Evolutionary conservation across 257 asterid species (phyloP), one percentile per base, ranked within the genome.

Genomic region (Ocimum tenuiflorum): DNA sequence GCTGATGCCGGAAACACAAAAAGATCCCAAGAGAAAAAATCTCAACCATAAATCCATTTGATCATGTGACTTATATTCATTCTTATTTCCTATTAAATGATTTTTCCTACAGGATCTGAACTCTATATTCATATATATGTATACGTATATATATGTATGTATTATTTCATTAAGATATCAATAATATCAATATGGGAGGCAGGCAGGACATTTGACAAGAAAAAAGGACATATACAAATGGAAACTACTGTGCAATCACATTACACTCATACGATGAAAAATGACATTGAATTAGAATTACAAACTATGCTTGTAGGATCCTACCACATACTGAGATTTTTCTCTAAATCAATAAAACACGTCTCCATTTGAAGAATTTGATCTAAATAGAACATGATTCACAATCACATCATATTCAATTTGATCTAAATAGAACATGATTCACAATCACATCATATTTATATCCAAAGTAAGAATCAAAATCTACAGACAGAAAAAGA

Each of bases 381-480:
- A 29, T 55, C 24, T 11, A 24, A 68, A 61, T 4, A 23, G 10
- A 52, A 20, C 66, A 41, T 43, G 53, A 50, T 7, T 53, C 59
- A 50, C 59, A 67, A 53, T 57, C 47, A 36, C 48, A 52, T 62
- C n/a, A n/a, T n/a, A n/a, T n/a, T n/a, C n/a, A 55, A 14, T 29
- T 1, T 14, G 8, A 29, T 55, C 24, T 11, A 24, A 68, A 61
- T 4, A 23, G 10, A 52, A 20, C 66, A 41, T 43, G 53, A 50
- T 7, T 53, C 59, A 50, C 59, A 67, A 53, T 57, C 47, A 36
- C 48, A 27, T 55, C 71, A 52, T 67, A 67, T 27, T 27, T 31
- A 72, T 22, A 49, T 41, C 65, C 64, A 12, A 55, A 20, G 31
- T 27, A 27, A 27, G 31, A 27, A 27, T 4, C 31, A 27, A 27